These are phyloP conservation scores for Fusarium burgessii DNA, from an alignment of 2,329 filamentous ascomycete genomes.

Conservation along the genomic window DNA sequence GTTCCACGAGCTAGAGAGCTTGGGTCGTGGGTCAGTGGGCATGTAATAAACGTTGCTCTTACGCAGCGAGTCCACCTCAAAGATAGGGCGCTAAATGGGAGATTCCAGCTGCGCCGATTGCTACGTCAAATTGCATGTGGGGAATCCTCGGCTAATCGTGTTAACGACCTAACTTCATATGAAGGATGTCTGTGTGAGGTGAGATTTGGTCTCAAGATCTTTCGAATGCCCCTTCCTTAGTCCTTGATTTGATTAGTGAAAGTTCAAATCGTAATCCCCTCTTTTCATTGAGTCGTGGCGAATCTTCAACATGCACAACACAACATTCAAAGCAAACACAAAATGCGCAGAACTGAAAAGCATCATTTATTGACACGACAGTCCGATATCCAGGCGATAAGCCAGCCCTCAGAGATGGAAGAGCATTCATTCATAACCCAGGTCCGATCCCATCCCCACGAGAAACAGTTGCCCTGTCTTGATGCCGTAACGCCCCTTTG, in stretches of 20 bases:
- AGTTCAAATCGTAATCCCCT: neutral
- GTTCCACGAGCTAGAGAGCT: constrained; percentile 27
- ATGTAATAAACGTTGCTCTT: constrained; percentile 28
- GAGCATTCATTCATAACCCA: constrained; percentile 49
- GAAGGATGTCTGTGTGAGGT: neutral
- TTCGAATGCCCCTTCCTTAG: too few species aligned
- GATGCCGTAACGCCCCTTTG: constrained; percentile 50
- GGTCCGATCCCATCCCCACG: constrained; percentile 48
- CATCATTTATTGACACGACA: constrained; percentile 46
- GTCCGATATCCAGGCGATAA: constrained; percentile 44
- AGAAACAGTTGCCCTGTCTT: constrained; percentile 48
- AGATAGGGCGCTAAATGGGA: constrained; percentile 10
- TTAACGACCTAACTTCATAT: neutral
- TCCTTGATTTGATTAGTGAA: neutral
- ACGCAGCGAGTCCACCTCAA: constrained; percentile 20
- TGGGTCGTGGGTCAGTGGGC: constrained; percentile 34
- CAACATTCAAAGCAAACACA: neutral
- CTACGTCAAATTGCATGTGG: constrained; percentile 31
- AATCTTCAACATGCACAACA: neutral
- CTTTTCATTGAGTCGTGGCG: neutral
- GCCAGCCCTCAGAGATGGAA: constrained; percentile 44
- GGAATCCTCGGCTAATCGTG: constrained; percentile 52
- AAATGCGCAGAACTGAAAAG: constrained; percentile 40
- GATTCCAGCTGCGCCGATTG: constrained; percentile 13
- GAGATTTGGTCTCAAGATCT: neutral